Conservation (phyloP, 2,329 filamentous ascomycete species). For the Fusarium musae region DNA sequence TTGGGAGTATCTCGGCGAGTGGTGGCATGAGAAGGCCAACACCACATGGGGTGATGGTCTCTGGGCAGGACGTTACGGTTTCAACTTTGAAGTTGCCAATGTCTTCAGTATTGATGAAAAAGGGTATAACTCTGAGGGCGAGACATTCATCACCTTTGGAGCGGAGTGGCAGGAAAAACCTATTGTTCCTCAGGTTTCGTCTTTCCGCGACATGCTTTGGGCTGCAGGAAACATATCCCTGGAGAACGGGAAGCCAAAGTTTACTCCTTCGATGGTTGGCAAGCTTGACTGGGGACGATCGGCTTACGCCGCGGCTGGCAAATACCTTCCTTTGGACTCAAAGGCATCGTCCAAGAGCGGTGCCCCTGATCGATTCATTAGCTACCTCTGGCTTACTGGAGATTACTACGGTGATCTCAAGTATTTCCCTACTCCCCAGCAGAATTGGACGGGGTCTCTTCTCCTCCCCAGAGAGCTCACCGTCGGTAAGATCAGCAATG, state of each 20-base stretch:
- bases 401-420: constrained; percentile 53
- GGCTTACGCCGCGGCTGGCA: constrained; percentile 57
- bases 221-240: constrained; percentile 50
- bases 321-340: constrained; percentile 52
- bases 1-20: constrained; percentile 42
- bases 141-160: constrained; percentile 54
- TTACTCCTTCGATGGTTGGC: constrained; percentile 55
- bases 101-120: constrained; percentile 53
- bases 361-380: constrained; percentile 55
- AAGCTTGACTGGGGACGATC: constrained; percentile 54
- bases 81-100: constrained; percentile 59
- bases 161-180: constrained; percentile 56
- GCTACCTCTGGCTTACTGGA: constrained; percentile 57
- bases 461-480: constrained; percentile 56
- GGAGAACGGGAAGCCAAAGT: constrained; percentile 46
- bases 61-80: constrained; percentile 53
- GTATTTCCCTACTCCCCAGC: constrained; percentile 52
- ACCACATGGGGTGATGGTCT: constrained; percentile 49
- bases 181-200: constrained; percentile 52
- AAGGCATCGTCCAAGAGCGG: constrained; percentile 51
- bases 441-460: constrained; percentile 58
- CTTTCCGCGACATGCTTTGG: constrained; percentile 56
- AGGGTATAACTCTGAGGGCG: constrained; percentile 53
- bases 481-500: constrained; percentile 52
- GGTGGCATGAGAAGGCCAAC: constrained; percentile 53